Evolutionary conservation across 2,329 filamentous ascomycete genomes (phyloP).

Genomic region (Microcera coccophila): DNA sequence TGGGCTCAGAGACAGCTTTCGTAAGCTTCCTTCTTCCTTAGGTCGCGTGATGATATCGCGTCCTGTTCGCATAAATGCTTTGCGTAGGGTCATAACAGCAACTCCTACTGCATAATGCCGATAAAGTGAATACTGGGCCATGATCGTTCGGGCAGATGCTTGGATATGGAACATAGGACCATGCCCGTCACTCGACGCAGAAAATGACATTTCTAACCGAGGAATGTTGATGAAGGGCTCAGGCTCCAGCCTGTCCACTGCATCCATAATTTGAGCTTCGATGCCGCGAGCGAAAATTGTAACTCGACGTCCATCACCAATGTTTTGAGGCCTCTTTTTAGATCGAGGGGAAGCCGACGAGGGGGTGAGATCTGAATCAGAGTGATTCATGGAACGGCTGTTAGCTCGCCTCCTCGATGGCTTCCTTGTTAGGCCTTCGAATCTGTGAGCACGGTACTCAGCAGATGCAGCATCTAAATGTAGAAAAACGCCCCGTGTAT

Average conservation of each 20-base stretch:
- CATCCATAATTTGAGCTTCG: slow-evolving; percentile 88
- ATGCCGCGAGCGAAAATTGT: slow-evolving; percentile 77
- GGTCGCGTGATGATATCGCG: slow-evolving; percentile 35
- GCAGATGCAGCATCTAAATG: slow-evolving; percentile 84
- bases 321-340: slow-evolving; percentile 52
- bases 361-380: slow-evolving; percentile 59
- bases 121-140: slow-evolving; percentile 87
- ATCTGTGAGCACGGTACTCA: slow-evolving; percentile 81
- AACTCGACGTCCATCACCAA: slow-evolving; percentile 74
- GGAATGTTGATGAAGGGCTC: slow-evolving; percentile 86
- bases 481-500: slow-evolving; percentile 76
- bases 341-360: slow-evolving; percentile 37
- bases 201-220: slow-evolving; percentile 80
- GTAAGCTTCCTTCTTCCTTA: slow-evolving; percentile 29
- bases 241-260: slow-evolving; percentile 74
- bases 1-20: slow-evolving; percentile 14
- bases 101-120: slow-evolving; percentile 87
- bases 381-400: slow-evolving; percentile 65
- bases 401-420: slow-evolving; percentile 66
- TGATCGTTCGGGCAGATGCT: slow-evolving; percentile 71
- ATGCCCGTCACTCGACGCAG: slow-evolving; percentile 79
- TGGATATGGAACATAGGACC: slow-evolving; percentile 86
- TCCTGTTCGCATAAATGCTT: slow-evolving; percentile 59
- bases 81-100: slow-evolving; percentile 69
- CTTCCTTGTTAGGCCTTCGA: slow-evolving; percentile 59